Percentiles rank a stretch among this genome's conserved stretches.
Conservation (phyloP, 2,329 filamentous ascomycete species). For the Ophiocordyceps camponoti-rufipedis region DNA sequence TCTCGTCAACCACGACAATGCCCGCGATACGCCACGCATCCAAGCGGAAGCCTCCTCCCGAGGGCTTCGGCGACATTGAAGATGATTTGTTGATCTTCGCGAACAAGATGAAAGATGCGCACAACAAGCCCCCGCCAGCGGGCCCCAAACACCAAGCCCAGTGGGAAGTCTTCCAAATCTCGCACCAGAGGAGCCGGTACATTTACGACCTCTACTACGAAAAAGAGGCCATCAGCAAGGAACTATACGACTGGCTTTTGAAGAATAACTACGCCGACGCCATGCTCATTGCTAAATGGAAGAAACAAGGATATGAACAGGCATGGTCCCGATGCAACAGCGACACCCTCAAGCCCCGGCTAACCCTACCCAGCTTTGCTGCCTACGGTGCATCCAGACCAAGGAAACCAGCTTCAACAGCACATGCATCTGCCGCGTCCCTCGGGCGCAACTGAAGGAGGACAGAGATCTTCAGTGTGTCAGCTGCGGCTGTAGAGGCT, state of each 20-base stretch:
- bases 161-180: conserved; percentile 97
- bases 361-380: conserved; percentile 50
- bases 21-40: conserved; percentile 58
- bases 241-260: conserved; percentile 86
- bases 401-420: conserved; percentile 99
- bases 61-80: conserved; percentile 77
- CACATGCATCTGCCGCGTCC: conserved; percentile 93
- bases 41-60: conserved; percentile 66
- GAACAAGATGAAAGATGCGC: conserved; percentile 90
- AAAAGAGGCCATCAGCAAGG: conserved; percentile 84
- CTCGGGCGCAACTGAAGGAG: conserved; percentile 75
- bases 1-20: conserved; percentile 27
- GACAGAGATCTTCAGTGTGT: conserved; percentile 85
- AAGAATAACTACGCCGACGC: conserved; percentile 95
- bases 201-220: conserved; percentile 97
- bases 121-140: conserved; percentile 70
- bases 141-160: conserved; percentile 73
- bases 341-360: background rate
- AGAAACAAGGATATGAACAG: conserved; percentile 98
- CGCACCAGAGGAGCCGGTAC: conserved; percentile 79
- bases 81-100: conserved; percentile 70
- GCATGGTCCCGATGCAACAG: conserved; percentile 23
- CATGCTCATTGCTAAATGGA: conserved; percentile 97
- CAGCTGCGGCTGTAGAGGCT: conserved; percentile 84
- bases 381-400: conserved; percentile 91